Evolutionary conservation across 495 filamentous ascomycete species (phyloP).

Genomic region (Lasiosphaeris hirsuta): DNA sequence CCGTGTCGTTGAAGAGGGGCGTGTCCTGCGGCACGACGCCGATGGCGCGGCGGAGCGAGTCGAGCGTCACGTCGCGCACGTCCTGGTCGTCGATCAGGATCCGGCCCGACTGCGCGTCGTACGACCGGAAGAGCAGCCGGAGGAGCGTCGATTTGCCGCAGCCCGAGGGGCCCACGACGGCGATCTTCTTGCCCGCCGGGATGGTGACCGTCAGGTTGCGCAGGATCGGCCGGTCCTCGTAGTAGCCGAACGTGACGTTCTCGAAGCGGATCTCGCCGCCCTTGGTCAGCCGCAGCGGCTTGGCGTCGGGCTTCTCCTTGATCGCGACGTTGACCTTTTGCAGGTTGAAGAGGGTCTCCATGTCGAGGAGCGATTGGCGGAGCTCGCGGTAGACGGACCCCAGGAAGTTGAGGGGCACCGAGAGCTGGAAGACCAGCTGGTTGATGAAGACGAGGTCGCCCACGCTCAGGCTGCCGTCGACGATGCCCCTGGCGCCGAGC

Average conservation of each 20-base stretch:
- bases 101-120: conserved; percentile 81
- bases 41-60: conserved; percentile 80
- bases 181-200: conserved; percentile 91
- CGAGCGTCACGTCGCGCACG: conserved; percentile 73
- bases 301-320: conserved; percentile 69
- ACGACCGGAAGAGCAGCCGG: conserved; percentile 87
- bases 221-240: conserved; percentile 81
- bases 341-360: conserved; percentile 98
- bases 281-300: conserved; percentile 62
- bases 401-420: conserved; percentile 92
- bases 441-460: conserved; percentile 98
- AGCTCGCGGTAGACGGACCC: conserved; percentile 95
- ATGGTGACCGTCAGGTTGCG: conserved; percentile 82
- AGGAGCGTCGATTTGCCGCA: conserved; percentile 96
- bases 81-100: conserved; percentile 95
- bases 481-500: conserved; percentile 83
- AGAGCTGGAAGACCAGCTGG: conserved; percentile 96
- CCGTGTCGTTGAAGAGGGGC: conserved; percentile 91
- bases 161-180: conserved; percentile 90
- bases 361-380: conserved; percentile 88
- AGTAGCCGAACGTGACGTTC: conserved; percentile 93
- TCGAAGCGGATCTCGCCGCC: conserved; percentile 91
- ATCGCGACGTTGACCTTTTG: conserved; percentile 95
- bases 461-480: conserved; percentile 75
- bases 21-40: conserved; percentile 98